A percentile compares a stretch with the other conserved stretches of the same genome.
Evolutionary conservation across 2,329 filamentous ascomycete species (phyloP).

Genomic region (Pestalotiopsis sp.): DNA sequence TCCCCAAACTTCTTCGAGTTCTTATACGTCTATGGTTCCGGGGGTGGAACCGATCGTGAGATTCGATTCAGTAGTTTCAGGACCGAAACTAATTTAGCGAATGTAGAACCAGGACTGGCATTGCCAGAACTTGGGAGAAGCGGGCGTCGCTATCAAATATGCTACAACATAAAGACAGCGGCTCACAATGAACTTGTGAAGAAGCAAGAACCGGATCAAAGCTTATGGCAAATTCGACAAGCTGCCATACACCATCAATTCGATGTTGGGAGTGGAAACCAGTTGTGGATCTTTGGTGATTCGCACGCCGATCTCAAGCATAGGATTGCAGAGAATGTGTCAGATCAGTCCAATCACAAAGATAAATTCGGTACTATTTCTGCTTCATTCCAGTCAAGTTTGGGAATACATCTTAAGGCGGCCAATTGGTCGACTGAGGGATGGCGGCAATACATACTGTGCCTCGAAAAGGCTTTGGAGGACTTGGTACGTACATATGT

Average conservation of each 20-base stretch:
- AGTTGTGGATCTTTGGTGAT: conserved; percentile 1
- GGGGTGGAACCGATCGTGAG: neutral
- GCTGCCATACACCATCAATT: conserved; percentile 1
- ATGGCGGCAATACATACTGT: neutral
- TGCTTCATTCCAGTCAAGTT: neutral
- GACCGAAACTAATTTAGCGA: neutral
- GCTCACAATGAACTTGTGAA: neutral
- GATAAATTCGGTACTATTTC: neutral
- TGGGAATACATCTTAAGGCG: neutral
- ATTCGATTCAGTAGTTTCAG: neutral
- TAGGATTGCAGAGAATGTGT: neutral
- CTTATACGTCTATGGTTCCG: neutral
- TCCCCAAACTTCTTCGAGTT: conserved; percentile 3
- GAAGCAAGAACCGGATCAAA: neutral
- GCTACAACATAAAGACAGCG: neutral
- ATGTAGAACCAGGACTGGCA: neutral
- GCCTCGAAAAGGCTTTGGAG: neutral
- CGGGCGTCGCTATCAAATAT: neutral
- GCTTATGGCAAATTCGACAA: conserved; percentile 2
- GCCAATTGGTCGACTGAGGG: neutral
- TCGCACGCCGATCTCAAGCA: neutral
- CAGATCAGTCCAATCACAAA: neutral
- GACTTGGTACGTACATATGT: neutral
- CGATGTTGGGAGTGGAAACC: neutral
- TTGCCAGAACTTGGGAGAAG: neutral